phyloP scores from a whole-genome alignment of 1,284 basidiomycete genomes.

The Apiotrichum montevideense region DNA sequence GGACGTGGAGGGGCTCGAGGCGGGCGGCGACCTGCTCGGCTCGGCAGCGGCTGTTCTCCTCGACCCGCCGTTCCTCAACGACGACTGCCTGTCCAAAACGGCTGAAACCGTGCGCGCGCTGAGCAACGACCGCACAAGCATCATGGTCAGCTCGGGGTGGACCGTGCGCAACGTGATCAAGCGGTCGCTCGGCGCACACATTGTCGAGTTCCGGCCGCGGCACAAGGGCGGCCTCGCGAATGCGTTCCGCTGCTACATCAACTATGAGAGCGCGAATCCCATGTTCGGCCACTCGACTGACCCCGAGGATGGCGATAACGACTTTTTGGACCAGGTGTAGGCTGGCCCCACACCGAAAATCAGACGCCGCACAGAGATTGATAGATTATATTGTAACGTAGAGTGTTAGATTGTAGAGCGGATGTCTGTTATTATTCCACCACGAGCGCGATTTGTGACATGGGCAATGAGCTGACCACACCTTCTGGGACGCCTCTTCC shows the following conservation, averaged over 20 bases:
- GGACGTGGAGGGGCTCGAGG: neutral
- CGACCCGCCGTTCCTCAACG: constrained; percentile 14
- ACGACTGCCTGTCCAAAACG: constrained; percentile 3
- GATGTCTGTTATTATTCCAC: too few species aligned
- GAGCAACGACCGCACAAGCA: neutral
- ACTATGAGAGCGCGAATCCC: constrained; percentile 1
- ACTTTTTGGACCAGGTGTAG: neutral
- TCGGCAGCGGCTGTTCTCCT: constrained; percentile 5
- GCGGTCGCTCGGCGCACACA: constrained; percentile 1
- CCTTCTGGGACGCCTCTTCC: too few species aligned
- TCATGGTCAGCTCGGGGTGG: constrained; percentile 11
- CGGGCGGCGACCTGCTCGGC: neutral
- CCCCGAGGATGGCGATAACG: constrained; percentile 10
- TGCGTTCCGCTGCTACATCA: constrained; percentile 12
- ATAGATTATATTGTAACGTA: too few species aligned
- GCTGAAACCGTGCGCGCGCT: constrained; percentile 3
- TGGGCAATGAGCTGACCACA: too few species aligned
- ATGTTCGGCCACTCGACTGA: neutral
- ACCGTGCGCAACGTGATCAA: constrained; percentile 2
- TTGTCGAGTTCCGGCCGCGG: constrained; percentile 6
- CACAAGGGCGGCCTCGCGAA: constrained; percentile 12
- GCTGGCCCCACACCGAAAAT: neutral
- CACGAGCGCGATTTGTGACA: too few species aligned
- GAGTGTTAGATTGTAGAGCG: too few species aligned
- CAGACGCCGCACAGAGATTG: too few species aligned